Evolutionary conservation across 2,329 filamentous ascomycete genomes (phyloP).

Genomic region (Parastagonospora nodorum): DNA sequence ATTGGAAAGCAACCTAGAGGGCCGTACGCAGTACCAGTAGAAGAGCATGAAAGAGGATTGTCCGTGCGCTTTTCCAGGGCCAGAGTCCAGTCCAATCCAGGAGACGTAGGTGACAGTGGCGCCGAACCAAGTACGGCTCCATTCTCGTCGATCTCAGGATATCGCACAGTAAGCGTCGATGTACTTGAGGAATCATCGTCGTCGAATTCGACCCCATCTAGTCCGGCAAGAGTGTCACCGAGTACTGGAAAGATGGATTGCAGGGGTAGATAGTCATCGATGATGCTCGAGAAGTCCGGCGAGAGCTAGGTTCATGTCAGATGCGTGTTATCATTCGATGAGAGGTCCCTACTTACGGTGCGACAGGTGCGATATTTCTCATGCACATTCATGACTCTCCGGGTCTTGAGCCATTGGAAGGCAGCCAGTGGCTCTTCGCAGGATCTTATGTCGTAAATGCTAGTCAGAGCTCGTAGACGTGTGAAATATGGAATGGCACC

Average conservation of each 20-base stretch:
- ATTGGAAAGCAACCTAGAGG: constrained; percentile 44
- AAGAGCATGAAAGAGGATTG: constrained; percentile 42
- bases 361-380: constrained; percentile 39
- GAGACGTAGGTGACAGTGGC: constrained; percentile 21
- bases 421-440: constrained; percentile 42
- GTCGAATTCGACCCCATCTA: constrained; percentile 29
- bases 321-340: neutral
- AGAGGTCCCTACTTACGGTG: constrained; percentile 22
- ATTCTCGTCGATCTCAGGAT: constrained; percentile 40
- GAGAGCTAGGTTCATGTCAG: constrained; percentile 25
- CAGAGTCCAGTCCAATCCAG: constrained; percentile 35
- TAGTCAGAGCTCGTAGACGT: constrained; percentile 29
- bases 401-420: constrained; percentile 46
- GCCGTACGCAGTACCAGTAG: constrained; percentile 30
- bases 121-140: constrained; percentile 25
- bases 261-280: constrained; percentile 38
- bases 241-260: constrained; percentile 36
- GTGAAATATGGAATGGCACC: constrained; percentile 39
- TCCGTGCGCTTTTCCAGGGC: constrained; percentile 26
- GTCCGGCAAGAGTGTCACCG: constrained; percentile 25
- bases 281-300: constrained; percentile 34
- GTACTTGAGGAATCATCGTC: constrained; percentile 32
- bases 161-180: constrained; percentile 39
- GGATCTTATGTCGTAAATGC: constrained; percentile 27
- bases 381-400: constrained; percentile 44